Evolutionary conservation across 2,329 filamentous ascomycete genomes (phyloP).

Genomic region (Talaromyces marneffei): DNA sequence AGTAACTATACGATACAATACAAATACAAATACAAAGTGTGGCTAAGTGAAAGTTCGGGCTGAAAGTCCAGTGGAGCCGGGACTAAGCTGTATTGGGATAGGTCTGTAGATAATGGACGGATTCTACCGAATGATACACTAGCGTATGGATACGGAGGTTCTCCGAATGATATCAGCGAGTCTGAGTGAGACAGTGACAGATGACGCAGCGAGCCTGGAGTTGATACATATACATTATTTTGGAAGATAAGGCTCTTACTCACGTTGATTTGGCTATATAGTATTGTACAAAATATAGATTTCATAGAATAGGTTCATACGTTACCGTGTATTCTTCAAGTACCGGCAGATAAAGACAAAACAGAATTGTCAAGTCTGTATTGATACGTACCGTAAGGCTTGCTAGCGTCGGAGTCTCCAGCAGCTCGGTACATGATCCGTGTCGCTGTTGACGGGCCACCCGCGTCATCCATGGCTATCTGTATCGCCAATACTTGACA

Average conservation of each 20-base stretch:
- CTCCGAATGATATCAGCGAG: not conserved
- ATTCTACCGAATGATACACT: not conserved
- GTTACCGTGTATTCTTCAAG: not conserved
- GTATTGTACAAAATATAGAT: too few relatives aligned
- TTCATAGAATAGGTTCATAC: too few relatives aligned
- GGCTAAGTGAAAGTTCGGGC: not conserved
- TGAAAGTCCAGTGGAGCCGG: not conserved
- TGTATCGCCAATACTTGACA: not conserved
- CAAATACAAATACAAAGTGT: not conserved
- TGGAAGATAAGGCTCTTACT: not conserved
- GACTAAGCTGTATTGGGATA: not conserved
- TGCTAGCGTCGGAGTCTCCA: not conserved
- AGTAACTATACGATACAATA: not conserved
- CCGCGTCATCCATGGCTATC: not conserved
- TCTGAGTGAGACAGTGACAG: not conserved
- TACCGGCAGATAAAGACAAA: not conserved
- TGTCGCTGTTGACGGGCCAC: conserved; percentile 6
- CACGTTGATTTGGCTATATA: too few relatives aligned
- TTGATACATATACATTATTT: not conserved
- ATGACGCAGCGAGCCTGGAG: not conserved
- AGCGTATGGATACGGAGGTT: not conserved
- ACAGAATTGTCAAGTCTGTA: not conserved
- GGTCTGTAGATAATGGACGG: not conserved
- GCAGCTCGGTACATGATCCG: not conserved
- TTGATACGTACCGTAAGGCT: not conserved